Conservation (phyloP, 2,329 filamentous ascomycete species). For the Nigrospora oryzae region DNA sequence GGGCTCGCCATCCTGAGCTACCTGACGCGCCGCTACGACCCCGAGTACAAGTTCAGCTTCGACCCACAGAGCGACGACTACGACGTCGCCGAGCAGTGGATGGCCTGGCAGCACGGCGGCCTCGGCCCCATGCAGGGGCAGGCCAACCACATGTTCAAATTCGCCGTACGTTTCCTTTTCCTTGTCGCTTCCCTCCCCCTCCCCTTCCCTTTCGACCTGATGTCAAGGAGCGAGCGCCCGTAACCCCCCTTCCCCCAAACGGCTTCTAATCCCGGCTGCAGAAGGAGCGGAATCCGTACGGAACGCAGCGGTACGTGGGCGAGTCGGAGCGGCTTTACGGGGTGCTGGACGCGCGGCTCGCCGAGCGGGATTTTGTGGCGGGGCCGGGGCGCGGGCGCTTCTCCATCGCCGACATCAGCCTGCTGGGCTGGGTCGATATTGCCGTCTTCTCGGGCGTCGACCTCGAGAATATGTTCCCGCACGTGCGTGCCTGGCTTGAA, state of each 20-base stretch:
- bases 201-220: no score
- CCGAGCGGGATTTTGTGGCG: slow-evolving; percentile 39
- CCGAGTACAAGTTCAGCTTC: slow-evolving; percentile 58
- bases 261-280: no score
- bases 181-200: no score
- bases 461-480: slow-evolving; percentile 51
- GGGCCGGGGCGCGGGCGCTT: slow-evolving; percentile 47
- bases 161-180: slow-evolving; percentile 27
- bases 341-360: slow-evolving; percentile 59
- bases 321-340: slow-evolving; percentile 69
- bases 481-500: slow-evolving; percentile 59
- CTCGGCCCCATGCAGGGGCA: slow-evolving; percentile 67
- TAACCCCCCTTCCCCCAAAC: no score
- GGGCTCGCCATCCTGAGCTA: slow-evolving; percentile 67
- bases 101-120: slow-evolving; percentile 67
- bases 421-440: slow-evolving; percentile 59
- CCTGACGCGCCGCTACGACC: slow-evolving; percentile 64
- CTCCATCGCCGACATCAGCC: slow-evolving; percentile 64
- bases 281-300: slow-evolving; percentile 62
- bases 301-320: slow-evolving; percentile 64
- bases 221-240: no score
- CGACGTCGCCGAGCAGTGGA: slow-evolving; percentile 47
- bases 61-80: slow-evolving; percentile 30
- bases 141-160: slow-evolving; percentile 63
- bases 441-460: slow-evolving; percentile 54